Percentiles rank a stretch among this genome's conserved stretches.
phyloP scores from a whole-genome alignment of 2,329 filamentous ascomycete genomes.

The Chalaropsis ovoidea region DNA sequence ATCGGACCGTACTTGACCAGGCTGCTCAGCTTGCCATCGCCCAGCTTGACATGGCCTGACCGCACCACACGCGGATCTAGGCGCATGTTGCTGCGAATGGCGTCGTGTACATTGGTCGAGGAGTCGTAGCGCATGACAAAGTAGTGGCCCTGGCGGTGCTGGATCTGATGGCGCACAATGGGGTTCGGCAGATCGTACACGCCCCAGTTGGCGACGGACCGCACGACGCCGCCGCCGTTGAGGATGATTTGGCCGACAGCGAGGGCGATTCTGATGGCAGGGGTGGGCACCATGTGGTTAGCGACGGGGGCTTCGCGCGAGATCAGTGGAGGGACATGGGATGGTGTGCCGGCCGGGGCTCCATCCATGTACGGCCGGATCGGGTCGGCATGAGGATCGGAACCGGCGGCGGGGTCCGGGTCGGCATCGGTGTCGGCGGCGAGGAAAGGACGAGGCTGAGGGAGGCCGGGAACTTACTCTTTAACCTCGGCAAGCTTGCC shows the following conservation, averaged over 20 bases:
- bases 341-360: not conserved
- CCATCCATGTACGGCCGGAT: too few species aligned
- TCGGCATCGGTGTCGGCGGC: not conserved
- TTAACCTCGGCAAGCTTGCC: slow-evolving; percentile 85
- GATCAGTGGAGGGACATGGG: not conserved
- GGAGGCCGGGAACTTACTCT: slow-evolving; percentile 55
- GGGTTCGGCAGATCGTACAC: slow-evolving; percentile 76
- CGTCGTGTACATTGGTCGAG: slow-evolving; percentile 59
- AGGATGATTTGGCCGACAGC: slow-evolving; percentile 77
- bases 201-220: slow-evolving; percentile 92
- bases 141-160: slow-evolving; percentile 81
- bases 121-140: slow-evolving; percentile 96
- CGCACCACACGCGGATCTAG: slow-evolving; percentile 87
- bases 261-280: slow-evolving; percentile 63
- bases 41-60: slow-evolving; percentile 77
- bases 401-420: slow-evolving; percentile 19
- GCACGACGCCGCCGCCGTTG: slow-evolving; percentile 73
- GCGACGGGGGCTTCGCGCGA: slow-evolving; percentile 10
- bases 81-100: slow-evolving; percentile 63
- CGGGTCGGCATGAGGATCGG: too few species aligned
- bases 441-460: not conserved
- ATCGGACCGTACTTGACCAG: slow-evolving; percentile 42
- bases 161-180: slow-evolving; percentile 68
- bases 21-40: slow-evolving; percentile 48
- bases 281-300: slow-evolving; percentile 15